These are phyloP conservation scores for Penicillium glabrum DNA, from an alignment of 2,329 filamentous ascomycete genomes.

Conservation along the genomic window DNA sequence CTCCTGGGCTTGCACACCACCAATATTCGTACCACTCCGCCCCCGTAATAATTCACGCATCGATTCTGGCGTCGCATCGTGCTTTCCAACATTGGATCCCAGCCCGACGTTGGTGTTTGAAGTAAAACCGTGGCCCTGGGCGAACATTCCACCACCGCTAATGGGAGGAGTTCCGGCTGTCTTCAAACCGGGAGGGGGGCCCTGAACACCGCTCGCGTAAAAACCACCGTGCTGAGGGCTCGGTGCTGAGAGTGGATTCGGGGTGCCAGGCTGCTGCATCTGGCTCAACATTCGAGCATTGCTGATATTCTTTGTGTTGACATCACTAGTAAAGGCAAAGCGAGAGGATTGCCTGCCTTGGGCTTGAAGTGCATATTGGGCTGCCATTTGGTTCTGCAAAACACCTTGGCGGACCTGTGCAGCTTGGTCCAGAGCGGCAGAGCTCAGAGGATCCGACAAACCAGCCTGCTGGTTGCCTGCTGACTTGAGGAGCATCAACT, in stretches of 20 bases:
- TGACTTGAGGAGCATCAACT: constrained; percentile 65
- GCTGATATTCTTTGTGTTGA: constrained; percentile 52
- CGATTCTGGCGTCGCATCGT: constrained; percentile 72
- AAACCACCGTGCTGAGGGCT: constrained; percentile 59
- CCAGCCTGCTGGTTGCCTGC: constrained; percentile 61
- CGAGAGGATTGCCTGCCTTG: constrained; percentile 83
- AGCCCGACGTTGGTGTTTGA: constrained; percentile 63
- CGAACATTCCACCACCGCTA: constrained; percentile 77
- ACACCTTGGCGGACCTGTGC: constrained; percentile 45
- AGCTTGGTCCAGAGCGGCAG: constrained; percentile 40
- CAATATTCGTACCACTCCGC: constrained; percentile 58
- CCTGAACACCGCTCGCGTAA: constrained; percentile 82
- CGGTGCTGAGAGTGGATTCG: constrained; percentile 39
- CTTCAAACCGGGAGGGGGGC: constrained; percentile 91
- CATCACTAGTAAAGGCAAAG: constrained; percentile 83
- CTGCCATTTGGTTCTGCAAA: constrained; percentile 49
- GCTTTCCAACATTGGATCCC: constrained; percentile 60
- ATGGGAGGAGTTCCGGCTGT: constrained; percentile 91
- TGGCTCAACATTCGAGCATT: constrained; percentile 59
- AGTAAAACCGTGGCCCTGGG: constrained; percentile 82
- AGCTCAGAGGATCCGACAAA: constrained; percentile 46
- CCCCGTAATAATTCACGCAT: constrained; percentile 79
- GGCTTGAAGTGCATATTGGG: constrained; percentile 58
- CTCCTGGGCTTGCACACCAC: constrained; percentile 73
- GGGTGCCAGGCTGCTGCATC: constrained; percentile 42